A percentile compares a stretch with the other conserved stretches of the same genome.
Conservation (phyloP, 1,139 yeast genomes). For the Candida gigantensis region DNA sequence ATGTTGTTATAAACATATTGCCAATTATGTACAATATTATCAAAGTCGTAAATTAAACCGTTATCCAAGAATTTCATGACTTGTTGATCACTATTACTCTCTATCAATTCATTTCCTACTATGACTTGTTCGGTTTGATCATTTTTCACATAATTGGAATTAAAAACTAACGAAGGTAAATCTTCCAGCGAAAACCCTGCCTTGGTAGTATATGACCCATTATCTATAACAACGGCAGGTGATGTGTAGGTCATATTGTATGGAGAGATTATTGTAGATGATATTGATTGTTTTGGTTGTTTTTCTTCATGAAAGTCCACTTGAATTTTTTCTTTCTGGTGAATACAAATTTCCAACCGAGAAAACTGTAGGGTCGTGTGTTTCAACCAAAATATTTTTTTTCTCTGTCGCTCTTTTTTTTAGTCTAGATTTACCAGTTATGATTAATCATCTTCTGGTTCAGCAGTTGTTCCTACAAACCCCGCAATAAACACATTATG, state of each 20-base stretch:
- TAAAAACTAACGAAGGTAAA: slow-evolving; percentile 58
- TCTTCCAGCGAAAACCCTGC: slow-evolving; percentile 74
- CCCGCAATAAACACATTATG: too few species aligned
- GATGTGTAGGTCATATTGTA: slow-evolving; percentile 35
- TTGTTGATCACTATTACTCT: slow-evolving; percentile 44
- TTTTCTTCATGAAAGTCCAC: too few species aligned
- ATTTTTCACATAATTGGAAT: slow-evolving; percentile 51
- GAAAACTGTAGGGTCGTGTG: too few species aligned
- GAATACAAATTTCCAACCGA: too few species aligned
- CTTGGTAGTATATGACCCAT: slow-evolving; percentile 63
- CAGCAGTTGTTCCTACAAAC: too few species aligned
- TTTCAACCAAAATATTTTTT: too few species aligned
- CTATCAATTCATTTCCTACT: slow-evolving; percentile 55
- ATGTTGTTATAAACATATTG: slow-evolving; percentile 54
- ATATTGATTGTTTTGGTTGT: too few species aligned
- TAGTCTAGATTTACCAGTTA: slow-evolving; percentile 2
- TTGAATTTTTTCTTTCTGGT: slow-evolving; percentile 1
- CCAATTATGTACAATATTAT: slow-evolving; percentile 61
- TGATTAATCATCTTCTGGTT: not conserved
- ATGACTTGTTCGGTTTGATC: slow-evolving; percentile 27
- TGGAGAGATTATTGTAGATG: too few species aligned
- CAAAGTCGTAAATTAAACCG: slow-evolving; percentile 69
- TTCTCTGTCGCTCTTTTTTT: too few species aligned
- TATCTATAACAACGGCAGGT: slow-evolving; percentile 68
- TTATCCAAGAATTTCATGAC: slow-evolving; percentile 64